Base-by-base conservation (phyloP, 1,139 yeast genomes). In the Yamadazyma buinensis region DNA sequence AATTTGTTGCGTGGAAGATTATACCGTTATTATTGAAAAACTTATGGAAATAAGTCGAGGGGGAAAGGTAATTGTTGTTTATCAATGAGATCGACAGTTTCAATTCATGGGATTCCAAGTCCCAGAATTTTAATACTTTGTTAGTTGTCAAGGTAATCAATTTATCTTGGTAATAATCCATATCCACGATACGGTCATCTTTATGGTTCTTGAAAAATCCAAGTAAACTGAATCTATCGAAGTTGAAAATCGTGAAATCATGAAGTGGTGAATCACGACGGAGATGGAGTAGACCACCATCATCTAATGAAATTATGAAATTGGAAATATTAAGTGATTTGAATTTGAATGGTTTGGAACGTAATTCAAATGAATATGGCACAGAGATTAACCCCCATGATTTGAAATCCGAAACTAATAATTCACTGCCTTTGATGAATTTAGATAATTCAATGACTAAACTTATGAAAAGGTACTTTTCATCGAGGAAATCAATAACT, bases 351-450 rank as follows among this genome's bases (percentile, higher is more conserved):
- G 95, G 92, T n/a, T 38, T 26, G 11, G 62, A 57, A 46, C 88
- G 71, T 28, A 82, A 62, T 39, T 84, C 87, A 51, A 86, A 84
- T 11, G 87, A 78, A 51, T 81, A 83, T 1, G 95, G 95, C 23
- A 76, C 75, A 3, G 84, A 71, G 24, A 78, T 74, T 40, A 66
- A 67, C 33, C 83, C 80, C 90, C 90, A 83, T 27, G 67, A 54
- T 38, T 39, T 48, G 39, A 68, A 64, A 19, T 52, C 51, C 28
- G 52, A 55, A 32, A 67, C 47, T 2, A 48, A 37, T 34, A 68
- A 56, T 15, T 38, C 12, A 46, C 33, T 1, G 42, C 42, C 15
- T 44, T 36, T 11, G 4, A 64, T 39, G 38, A 67, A 67, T 37
- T 63, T 64, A n/a, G 55, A 45, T 14, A 64, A 42, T 14, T 48